Percentiles rank a stretch among this genome's conserved stretches.
Conservation (phyloP, 1,284 basidiomycete species). For the Caloboletus inedulis region DNA sequence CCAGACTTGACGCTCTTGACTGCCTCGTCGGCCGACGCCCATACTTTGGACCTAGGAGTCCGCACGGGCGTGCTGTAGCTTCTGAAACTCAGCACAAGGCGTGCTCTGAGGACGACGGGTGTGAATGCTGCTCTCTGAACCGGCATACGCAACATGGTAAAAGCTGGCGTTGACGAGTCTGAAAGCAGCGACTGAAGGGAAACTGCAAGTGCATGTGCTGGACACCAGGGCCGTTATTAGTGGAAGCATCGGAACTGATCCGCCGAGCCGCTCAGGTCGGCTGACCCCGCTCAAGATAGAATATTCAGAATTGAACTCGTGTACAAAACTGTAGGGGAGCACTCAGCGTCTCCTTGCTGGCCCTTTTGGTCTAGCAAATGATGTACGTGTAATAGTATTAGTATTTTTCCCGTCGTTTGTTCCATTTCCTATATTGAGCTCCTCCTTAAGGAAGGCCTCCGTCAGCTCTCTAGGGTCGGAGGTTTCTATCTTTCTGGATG, state of each 20-base stretch:
- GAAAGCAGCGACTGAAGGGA: not conserved
- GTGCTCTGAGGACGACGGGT: slow-evolving; percentile 16
- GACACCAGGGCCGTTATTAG: slow-evolving; percentile 3
- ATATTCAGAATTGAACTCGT: not conserved
- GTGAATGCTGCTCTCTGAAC: slow-evolving; percentile 13
- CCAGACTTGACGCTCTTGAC: slow-evolving; percentile 81
- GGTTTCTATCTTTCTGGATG: slow-evolving; percentile 72
- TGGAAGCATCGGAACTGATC: slow-evolving; percentile 18
- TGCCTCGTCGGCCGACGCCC: slow-evolving; percentile 76
- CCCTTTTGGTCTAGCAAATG: slow-evolving; percentile 61
- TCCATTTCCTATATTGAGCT: slow-evolving; percentile 43
- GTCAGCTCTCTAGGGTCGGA: slow-evolving; percentile 74
- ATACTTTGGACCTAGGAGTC: slow-evolving; percentile 66
- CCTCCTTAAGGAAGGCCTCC: slow-evolving; percentile 57
- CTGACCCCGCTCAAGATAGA: not conserved
- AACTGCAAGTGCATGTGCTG: not conserved
- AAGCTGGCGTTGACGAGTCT: not conserved
- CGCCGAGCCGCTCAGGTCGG: slow-evolving; percentile 6
- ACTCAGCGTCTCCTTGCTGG: slow-evolving; percentile 45
- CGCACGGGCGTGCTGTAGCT: slow-evolving; percentile 24
- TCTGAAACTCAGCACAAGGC: slow-evolving; percentile 15
- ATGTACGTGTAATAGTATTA: slow-evolving; percentile 24
- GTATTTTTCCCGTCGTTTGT: slow-evolving; percentile 9
- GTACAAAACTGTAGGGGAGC: not conserved
- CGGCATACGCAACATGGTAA: slow-evolving; percentile 22